Conservation (phyloP, 2,329 filamentous ascomycete species). For the Trichoderma oligosporum region DNA sequence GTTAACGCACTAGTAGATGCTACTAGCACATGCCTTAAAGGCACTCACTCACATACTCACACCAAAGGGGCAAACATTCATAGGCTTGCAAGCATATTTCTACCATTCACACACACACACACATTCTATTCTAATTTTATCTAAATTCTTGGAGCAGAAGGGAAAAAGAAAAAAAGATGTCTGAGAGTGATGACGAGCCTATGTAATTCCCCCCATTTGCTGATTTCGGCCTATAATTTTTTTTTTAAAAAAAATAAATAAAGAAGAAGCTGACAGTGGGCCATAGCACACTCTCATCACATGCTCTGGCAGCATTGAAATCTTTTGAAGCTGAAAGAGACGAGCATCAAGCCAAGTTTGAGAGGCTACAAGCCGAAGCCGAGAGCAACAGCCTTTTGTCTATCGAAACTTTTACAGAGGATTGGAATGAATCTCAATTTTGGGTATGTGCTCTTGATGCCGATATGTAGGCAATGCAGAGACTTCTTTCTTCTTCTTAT, state of each 20-base stretch:
- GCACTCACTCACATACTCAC: too few relatives aligned
- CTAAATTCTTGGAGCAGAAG: neutral
- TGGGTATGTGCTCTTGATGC: slow-evolving; percentile 54
- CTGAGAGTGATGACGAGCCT: slow-evolving; percentile 10
- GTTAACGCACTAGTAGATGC: too few relatives aligned
- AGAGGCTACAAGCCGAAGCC: slow-evolving; percentile 60
- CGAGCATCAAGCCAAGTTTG: slow-evolving; percentile 61
- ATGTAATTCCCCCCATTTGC: neutral
- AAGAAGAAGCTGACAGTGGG: neutral
- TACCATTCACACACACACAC: neutral
- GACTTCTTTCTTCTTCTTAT: too few relatives aligned
- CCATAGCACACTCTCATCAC: slow-evolving; percentile 55
- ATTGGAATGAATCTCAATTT: slow-evolving; percentile 82
- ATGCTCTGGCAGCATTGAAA: slow-evolving; percentile 64
- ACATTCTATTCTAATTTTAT: neutral
- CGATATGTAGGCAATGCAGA: too few relatives aligned
- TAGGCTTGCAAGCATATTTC: too few relatives aligned
- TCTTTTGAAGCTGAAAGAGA: slow-evolving; percentile 73
- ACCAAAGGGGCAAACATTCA: too few relatives aligned
- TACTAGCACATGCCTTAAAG: too few relatives aligned
- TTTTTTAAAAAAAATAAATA: too few relatives aligned
- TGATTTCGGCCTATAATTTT: neutral
- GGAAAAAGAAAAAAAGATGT: neutral
- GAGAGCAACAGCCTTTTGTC: slow-evolving; percentile 49
- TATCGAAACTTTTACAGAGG: slow-evolving; percentile 72